phyloP scores from a whole-genome alignment of 2,329 filamentous ascomycete genomes.

The Bipolaris gigantea region DNA sequence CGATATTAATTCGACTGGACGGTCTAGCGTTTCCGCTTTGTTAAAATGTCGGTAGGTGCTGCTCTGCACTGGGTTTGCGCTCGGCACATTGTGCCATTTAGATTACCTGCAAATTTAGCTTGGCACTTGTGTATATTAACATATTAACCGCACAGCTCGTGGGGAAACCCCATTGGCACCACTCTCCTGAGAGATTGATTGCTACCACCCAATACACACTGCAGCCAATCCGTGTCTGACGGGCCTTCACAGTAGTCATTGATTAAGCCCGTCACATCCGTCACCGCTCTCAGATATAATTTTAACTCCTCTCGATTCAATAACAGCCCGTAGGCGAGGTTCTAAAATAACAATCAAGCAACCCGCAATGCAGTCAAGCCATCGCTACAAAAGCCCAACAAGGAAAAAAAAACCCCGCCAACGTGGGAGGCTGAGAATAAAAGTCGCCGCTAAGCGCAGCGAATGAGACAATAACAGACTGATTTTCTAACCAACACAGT shows the following conservation, averaged over 20 bases:
- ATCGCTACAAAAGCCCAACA: slow-evolving; percentile 1
- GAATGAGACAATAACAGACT: slow-evolving; percentile 3
- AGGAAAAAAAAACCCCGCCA: slow-evolving; percentile 1
- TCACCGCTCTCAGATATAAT: neutral
- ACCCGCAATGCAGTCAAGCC: slow-evolving; percentile 7
- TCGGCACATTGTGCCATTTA: slow-evolving; percentile 10
- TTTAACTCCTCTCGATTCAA: slow-evolving; percentile 4
- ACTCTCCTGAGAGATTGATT: slow-evolving; percentile 3
- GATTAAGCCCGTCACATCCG: neutral
- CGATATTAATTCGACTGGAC: slow-evolving; percentile 4
- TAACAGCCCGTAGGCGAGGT: slow-evolving; percentile 1
- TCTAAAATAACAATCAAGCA: slow-evolving; percentile 6
- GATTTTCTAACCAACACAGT: slow-evolving; percentile 8
- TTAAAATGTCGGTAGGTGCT: slow-evolving; percentile 6
- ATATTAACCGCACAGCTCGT: slow-evolving; percentile 7
- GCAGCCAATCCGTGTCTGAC: neutral
- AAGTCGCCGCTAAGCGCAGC: slow-evolving; percentile 9
- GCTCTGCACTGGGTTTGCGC: neutral
- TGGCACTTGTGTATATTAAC: slow-evolving; percentile 8
- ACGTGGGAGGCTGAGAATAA: slow-evolving; percentile 8
- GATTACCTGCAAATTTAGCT: slow-evolving; percentile 13
- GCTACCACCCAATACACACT: neutral
- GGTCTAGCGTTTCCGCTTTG: slow-evolving; percentile 11
- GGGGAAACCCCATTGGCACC: neutral
- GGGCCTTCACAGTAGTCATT: neutral